phyloP scores from a whole-genome alignment of 495 filamentous ascomycete genomes.

The Hypoxylon perforatum region DNA sequence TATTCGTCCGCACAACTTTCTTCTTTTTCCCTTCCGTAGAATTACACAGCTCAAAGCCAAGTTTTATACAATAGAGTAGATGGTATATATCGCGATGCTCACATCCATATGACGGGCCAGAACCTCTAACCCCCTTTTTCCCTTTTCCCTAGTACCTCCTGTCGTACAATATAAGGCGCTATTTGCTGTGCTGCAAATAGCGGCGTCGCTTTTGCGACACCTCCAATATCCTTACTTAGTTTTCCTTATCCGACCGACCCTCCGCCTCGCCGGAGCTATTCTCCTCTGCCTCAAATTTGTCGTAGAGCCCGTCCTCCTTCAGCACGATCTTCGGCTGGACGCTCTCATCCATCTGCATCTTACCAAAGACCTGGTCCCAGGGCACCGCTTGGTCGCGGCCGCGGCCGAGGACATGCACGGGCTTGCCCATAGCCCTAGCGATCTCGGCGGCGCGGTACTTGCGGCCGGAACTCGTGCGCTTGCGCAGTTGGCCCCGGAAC shows the following conservation, averaged over 20 bases:
- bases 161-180: no score
- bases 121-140: no score
- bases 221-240: conserved; percentile 1
- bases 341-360: background rate
- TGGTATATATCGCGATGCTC: no score
- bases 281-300: background rate
- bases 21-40: no score
- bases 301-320: background rate
- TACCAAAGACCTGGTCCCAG: conserved; percentile 47
- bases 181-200: no score
- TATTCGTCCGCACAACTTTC: no score
- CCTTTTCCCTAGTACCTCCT: no score
- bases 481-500: conserved; percentile 48
- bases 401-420: conserved; percentile 48
- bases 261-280: background rate
- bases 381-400: conserved; percentile 27
- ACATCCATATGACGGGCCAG: no score
- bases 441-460: conserved; percentile 40
- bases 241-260: background rate
- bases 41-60: no score
- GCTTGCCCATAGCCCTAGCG: conserved; percentile 18
- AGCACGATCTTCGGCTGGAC: background rate
- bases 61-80: no score
- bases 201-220: no score
- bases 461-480: conserved; percentile 42